Base-by-base conservation (phyloP, 805 yeast species). In the Ogataea pini region DNA sequence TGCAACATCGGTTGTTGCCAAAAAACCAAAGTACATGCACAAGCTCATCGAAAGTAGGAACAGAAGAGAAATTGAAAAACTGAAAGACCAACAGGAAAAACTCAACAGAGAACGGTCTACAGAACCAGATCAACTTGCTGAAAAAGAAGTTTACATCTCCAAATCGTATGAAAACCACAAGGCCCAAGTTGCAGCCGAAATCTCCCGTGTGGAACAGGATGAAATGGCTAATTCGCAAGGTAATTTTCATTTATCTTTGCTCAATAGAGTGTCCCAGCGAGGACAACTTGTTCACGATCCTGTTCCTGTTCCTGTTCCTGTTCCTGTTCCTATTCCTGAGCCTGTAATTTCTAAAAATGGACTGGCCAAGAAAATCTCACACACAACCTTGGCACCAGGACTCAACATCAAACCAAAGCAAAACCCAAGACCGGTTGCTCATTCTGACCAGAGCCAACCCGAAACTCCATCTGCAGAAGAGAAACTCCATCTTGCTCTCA, bases 131-230 rank as follows among this genome's bases (percentile, higher is more conserved):
- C 63, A 62, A 25, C 66, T 55, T 40, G 64, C 59, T 3, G 74
- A 62, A 16, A 72, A 69, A 41, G 77, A 76, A 40, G 71, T 63
- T 20, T 81, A 79, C 63, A 76, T 79, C 8, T 75, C 83, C 1
- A 60, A 68, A 1, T 73, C 75, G 0, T 82, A 80, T 56, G 69
- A 71, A 54, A 61, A 61, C 34, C 69, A 69, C 46, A 71, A 69
- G 52, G 64, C 64, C 32, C 46, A 44, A 20, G 37, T 49, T n/a
- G 32, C 17, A 22, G 18, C 24, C 24, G n/a, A 39, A 32, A 7
- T 39, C 12, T 3, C 6, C 3, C 24, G 19, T 29, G 16, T 39
- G 17, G 42, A 28, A 49, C 64, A 65, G 31, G 28, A 36, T 14
- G 22, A 43, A 2, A 6, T 36, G 3, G 22, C 31, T 8, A 31